These are phyloP conservation scores for Penicillium pancosmium DNA, from an alignment of 495 filamentous ascomycete species.

Conservation along the genomic window DNA sequence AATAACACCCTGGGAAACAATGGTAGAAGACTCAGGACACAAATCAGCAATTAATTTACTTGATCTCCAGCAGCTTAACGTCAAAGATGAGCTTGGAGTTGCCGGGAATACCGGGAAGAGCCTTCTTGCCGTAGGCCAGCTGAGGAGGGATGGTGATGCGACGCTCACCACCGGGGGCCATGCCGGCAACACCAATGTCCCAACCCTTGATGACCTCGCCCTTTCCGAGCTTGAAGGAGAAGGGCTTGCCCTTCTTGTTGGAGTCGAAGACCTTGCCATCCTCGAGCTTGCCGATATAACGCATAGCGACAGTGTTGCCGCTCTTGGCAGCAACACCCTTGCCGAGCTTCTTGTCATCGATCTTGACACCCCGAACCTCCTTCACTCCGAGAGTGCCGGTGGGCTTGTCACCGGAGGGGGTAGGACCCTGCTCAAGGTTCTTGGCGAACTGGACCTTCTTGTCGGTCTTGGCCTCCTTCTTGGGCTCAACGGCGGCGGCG, in stretches of 20 bases:
- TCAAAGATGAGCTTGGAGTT: conserved; percentile 95
- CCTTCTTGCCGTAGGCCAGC: conserved; percentile 83
- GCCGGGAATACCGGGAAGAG: conserved; percentile 75
- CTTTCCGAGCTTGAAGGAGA: conserved; percentile 88
- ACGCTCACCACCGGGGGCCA: conserved; percentile 91
- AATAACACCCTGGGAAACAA: conserved; percentile 38
- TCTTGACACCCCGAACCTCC: conserved; percentile 80
- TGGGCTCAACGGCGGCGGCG: conserved; percentile 60
- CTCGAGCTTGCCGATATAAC: conserved; percentile 95
- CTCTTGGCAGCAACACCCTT: conserved; percentile 79
- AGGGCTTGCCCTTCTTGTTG: conserved; percentile 98
- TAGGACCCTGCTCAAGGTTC: conserved; percentile 95
- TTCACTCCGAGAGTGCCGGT: conserved; percentile 67
- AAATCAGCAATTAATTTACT: conserved; percentile 38
- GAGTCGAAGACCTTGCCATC: conserved; percentile 93
- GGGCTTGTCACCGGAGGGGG: conserved; percentile 63
- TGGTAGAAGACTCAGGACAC: conserved; percentile 23
- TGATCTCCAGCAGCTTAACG: conserved; percentile 79
- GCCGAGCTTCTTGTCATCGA: conserved; percentile 94
- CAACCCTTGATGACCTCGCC: conserved; percentile 98
- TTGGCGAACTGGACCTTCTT: conserved; percentile 99
- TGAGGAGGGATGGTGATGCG: conserved; percentile 83
- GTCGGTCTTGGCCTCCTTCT: conserved; percentile 57
- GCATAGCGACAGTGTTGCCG: conserved; percentile 84
- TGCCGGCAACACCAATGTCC: conserved; percentile 92